Evolutionary conservation across 352 stramenopile genomes (phyloP).

Genomic region (Chrysophaeum taylorii): DNA sequence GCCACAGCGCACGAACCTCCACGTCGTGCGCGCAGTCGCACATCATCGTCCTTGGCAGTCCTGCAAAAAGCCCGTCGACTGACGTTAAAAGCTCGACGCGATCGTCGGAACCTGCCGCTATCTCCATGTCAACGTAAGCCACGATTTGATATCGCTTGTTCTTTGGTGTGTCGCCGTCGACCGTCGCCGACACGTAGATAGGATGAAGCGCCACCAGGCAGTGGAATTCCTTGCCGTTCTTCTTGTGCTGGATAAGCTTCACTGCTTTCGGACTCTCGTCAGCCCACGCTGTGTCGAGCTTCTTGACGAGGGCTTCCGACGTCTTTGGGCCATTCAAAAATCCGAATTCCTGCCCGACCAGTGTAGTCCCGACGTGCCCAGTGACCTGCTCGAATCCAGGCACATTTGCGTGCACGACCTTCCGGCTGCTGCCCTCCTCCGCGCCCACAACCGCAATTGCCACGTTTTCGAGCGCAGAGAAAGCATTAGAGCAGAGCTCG

Average conservation of each 20-base stretch:
- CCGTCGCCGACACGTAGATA: no score
- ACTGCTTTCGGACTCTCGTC: slow-evolving; percentile 20
- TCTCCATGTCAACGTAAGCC: slow-evolving; percentile 27
- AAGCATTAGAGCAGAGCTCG: no score
- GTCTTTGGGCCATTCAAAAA: slow-evolving; percentile 28
- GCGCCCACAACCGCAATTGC: slow-evolving; percentile 32
- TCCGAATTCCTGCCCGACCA: slow-evolving; percentile 23
- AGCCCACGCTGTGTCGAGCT: slow-evolving; percentile 28
- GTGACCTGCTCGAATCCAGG: slow-evolving; percentile 13
- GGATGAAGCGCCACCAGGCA: slow-evolving; percentile 26
- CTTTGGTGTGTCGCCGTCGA: slow-evolving; percentile 5
- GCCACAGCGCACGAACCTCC: no score
- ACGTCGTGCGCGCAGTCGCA: no score
- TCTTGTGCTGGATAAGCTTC: slow-evolving; percentile 31
- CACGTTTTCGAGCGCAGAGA: slow-evolving; percentile 18
- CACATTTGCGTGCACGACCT: slow-evolving; percentile 26
- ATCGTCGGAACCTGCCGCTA: no score
- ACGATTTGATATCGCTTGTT: slow-evolving; percentile 28
- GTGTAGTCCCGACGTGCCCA: slow-evolving; percentile 26
- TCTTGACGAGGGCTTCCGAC: slow-evolving; percentile 24
- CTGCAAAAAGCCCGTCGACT: no score
- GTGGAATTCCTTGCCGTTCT: slow-evolving; percentile 28
- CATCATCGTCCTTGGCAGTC: slow-evolving; percentile 32
- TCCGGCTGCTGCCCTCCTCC: no score
- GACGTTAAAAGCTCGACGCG: no score